Conservation (phyloP, 2,329 filamentous ascomycete species). For the Aspergillus unguis region DNA sequence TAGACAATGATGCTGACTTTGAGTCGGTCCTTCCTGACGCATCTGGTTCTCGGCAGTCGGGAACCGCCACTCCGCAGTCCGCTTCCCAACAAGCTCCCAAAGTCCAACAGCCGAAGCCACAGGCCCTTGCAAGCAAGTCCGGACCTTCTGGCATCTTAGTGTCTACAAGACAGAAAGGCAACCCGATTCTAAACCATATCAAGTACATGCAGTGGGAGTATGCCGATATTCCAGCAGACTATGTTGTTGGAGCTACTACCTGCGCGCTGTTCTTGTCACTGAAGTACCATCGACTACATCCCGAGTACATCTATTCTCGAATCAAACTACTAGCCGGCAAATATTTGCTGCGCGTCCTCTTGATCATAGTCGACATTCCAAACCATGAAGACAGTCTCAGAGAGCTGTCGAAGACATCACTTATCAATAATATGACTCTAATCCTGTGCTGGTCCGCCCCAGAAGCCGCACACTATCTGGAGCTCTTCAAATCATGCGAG, state of each 20-base stretch:
- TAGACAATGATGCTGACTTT: constrained; percentile 47
- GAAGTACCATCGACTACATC: constrained; percentile 95
- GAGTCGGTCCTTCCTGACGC: constrained; percentile 33
- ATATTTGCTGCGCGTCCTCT: constrained; percentile 79
- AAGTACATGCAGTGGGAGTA: constrained; percentile 90
- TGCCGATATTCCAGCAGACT: constrained; percentile 93
- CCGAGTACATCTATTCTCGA: constrained; percentile 94
- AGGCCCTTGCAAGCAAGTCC: constrained; percentile 67
- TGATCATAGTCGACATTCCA: constrained; percentile 90
- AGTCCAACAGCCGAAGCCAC: constrained; percentile 82
- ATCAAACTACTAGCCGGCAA: constrained; percentile 80
- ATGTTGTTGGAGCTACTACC: constrained; percentile 79
- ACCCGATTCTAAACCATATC: constrained; percentile 82
- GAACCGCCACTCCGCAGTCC: constrained; percentile 46
- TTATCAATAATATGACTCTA: constrained; percentile 89
- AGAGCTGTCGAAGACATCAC: constrained; percentile 85
- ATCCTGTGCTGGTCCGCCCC: constrained; percentile 92
- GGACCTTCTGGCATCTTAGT: constrained; percentile 79
- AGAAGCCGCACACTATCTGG: constrained; percentile 89
- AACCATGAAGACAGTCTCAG: constrained; percentile 89
- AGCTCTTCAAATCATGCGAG: constrained; percentile 93
- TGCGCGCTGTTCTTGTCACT: constrained; percentile 90
- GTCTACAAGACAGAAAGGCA: constrained; percentile 89
- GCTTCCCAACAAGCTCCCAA: constrained; percentile 44
- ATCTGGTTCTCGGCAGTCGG: constrained; percentile 43